Percentiles rank a stretch among this genome's conserved stretches.
These are phyloP conservation scores for Aspergillus incahuasiensis DNA, from an alignment of 495 filamentous ascomycete genomes.

Conservation along the genomic window DNA sequence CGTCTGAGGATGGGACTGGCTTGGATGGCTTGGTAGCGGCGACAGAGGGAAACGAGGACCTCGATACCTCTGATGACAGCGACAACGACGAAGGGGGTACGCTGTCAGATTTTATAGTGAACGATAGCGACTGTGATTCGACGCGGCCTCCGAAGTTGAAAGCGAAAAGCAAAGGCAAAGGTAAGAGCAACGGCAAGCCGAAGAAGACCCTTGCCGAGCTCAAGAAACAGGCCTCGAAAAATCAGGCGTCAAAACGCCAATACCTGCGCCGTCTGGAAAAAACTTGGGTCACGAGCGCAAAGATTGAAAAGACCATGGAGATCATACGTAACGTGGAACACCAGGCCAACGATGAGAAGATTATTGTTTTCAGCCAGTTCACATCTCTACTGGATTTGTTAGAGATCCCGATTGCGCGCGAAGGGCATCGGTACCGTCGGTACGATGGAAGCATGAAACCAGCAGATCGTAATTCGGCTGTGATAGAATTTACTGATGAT, in stretches of 20 bases:
- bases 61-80: conserved; percentile 41
- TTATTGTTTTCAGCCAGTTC: conserved; percentile 90
- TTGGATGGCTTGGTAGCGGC: conserved; percentile 24
- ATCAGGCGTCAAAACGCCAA: conserved; percentile 56
- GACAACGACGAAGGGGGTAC: conserved; percentile 37
- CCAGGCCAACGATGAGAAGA: conserved; percentile 59
- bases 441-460: conserved; percentile 85
- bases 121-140: conserved; percentile 26
- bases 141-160: conserved; percentile 29
- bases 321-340: conserved; percentile 54
- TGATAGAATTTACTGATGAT: conserved; percentile 67
- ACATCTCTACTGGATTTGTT: conserved; percentile 89
- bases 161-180: conserved; percentile 44
- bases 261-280: conserved; percentile 63
- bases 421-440: conserved; percentile 60
- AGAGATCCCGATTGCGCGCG: conserved; percentile 73
- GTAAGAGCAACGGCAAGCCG: conserved; percentile 27
- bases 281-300: conserved; percentile 69
- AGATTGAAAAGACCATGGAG: conserved; percentile 70
- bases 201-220: conserved; percentile 56
- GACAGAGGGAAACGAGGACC: conserved; percentile 33
- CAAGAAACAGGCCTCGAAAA: conserved; percentile 60
- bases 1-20: conserved; percentile 20
- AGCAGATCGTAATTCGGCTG: conserved; percentile 62
- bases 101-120: conserved; percentile 55